Evolutionary conservation across 2,329 filamentous ascomycete genomes (phyloP).

Genomic region (Cladosporium sphaerospermum): DNA sequence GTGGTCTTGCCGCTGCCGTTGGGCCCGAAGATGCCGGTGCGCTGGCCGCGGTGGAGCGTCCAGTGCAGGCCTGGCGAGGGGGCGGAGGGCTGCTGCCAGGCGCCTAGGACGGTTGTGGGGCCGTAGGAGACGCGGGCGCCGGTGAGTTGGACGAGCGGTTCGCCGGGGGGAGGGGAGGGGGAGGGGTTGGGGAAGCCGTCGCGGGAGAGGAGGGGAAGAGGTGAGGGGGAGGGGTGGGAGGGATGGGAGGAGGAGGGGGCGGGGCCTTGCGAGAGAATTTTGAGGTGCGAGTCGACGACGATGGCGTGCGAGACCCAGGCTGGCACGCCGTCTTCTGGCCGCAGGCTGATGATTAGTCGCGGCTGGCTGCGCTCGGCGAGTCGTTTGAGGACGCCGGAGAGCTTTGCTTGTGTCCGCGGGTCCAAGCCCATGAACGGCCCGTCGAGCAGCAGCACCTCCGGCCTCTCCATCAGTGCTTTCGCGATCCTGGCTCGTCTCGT

Average conservation of each 20-base stretch:
- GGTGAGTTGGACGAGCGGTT: slow-evolving; percentile 78
- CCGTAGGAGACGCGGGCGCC: slow-evolving; percentile 79
- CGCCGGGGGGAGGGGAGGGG: slow-evolving; percentile 41
- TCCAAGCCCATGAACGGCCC: slow-evolving; percentile 97
- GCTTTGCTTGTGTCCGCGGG: slow-evolving; percentile 65
- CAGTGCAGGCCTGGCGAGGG: slow-evolving; percentile 61
- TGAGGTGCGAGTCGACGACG: slow-evolving; percentile 61
- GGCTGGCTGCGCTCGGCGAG: slow-evolving; percentile 63
- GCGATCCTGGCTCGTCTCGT: slow-evolving; percentile 82
- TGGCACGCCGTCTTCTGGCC: slow-evolving; percentile 81
- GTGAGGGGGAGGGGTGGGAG: not conserved
- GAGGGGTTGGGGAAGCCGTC: slow-evolving; percentile 25
- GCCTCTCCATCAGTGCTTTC: slow-evolving; percentile 69
- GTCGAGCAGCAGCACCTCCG: slow-evolving; percentile 79
- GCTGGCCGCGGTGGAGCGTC: slow-evolving; percentile 74
- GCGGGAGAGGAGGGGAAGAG: slow-evolving; percentile 27
- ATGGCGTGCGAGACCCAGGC: slow-evolving; percentile 85
- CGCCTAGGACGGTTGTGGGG: slow-evolving; percentile 68
- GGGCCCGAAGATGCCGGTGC: slow-evolving; percentile 88
- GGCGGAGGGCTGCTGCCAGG: slow-evolving; percentile 61
- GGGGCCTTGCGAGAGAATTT: slow-evolving; percentile 59
- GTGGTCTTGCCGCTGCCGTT: slow-evolving; percentile 97
- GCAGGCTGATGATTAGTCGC: slow-evolving; percentile 67
- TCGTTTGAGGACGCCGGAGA: slow-evolving; percentile 64
- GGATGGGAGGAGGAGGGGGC: slow-evolving; percentile 34